phyloP scores from a whole-genome alignment of 495 filamentous ascomycete genomes.

The Talaromyces stipitatus region DNA sequence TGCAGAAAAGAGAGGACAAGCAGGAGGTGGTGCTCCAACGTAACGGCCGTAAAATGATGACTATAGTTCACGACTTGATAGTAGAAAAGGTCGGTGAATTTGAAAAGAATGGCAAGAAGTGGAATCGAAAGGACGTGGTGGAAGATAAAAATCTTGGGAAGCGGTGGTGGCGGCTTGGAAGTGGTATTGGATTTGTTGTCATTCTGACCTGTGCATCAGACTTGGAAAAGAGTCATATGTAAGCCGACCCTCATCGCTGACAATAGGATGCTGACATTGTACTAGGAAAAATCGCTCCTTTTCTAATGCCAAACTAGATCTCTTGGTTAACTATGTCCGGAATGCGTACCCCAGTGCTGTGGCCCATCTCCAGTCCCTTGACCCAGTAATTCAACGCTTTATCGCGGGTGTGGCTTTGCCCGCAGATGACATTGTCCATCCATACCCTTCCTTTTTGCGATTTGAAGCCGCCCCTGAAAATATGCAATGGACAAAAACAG shows the following conservation, averaged over 20 bases:
- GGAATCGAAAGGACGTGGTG: background rate
- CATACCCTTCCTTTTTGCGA: background rate
- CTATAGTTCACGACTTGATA: no score
- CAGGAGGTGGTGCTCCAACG: background rate
- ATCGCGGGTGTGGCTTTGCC: background rate
- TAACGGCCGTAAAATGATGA: no score
- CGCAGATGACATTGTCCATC: background rate
- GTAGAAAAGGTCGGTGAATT: no score
- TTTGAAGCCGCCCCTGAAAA: background rate
- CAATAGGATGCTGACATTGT: background rate
- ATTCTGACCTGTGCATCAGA: background rate
- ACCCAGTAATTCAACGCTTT: background rate
- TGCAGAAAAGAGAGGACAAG: background rate
- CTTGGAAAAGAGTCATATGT: background rate
- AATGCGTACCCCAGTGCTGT: background rate
- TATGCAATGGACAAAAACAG: background rate
- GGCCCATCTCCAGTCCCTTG: constrained; percentile 2
- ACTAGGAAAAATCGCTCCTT: background rate
- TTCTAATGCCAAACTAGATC: background rate
- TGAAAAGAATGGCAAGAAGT: no score
- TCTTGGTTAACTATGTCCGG: background rate
- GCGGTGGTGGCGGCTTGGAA: background rate
- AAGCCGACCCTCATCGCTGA: background rate
- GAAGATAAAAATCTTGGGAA: background rate
- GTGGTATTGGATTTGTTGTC: background rate